Percentiles rank a stretch among this genome's conserved stretches.
Evolutionary conservation across 352 stramenopile species (phyloP).

Genomic region (Phytophthora gonapodyides): DNA sequence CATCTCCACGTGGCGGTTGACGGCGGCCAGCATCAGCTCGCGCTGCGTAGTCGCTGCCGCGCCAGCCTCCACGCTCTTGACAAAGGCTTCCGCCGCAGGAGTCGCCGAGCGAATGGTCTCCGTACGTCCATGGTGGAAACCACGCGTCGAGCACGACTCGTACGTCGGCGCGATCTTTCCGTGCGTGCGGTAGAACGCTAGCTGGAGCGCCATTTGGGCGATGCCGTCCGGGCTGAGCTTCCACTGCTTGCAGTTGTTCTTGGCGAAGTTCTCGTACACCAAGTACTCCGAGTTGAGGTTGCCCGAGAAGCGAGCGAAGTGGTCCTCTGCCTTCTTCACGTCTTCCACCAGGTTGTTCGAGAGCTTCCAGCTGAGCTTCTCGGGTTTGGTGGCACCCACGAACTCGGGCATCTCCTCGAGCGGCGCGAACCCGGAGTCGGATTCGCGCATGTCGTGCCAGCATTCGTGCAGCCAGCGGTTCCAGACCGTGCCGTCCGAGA

Average conservation of each 20-base stretch:
- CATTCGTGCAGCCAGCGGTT: conserved; percentile 93
- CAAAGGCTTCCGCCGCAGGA: conserved; percentile 70
- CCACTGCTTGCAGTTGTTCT: conserved; percentile 92
- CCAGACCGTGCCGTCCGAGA: conserved; percentile 93
- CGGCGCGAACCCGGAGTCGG: conserved; percentile 71
- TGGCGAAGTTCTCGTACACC: conserved; percentile 89
- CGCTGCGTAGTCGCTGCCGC: conserved; percentile 54
- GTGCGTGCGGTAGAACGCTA: conserved; percentile 87
- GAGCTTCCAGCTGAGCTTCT: conserved; percentile 73
- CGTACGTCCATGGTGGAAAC: conserved; percentile 91
- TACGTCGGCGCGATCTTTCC: conserved; percentile 84
- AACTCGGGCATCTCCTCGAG: conserved; percentile 72
- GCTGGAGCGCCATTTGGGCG: conserved; percentile 92
- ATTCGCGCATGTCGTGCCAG: conserved; percentile 88
- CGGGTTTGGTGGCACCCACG: conserved; percentile 43
- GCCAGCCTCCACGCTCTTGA: conserved; percentile 56
- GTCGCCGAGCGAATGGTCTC: conserved; percentile 92
- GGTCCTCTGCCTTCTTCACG: conserved; percentile 68
- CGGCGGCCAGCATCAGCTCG: conserved; percentile 67
- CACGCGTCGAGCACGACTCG: conserved; percentile 92
- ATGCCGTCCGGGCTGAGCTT: conserved; percentile 91
- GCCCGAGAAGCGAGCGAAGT: conserved; percentile 66
- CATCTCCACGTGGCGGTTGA: conserved; percentile 88
- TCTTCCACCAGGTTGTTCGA: conserved; percentile 77
- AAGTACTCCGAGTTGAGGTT: conserved; percentile 84